Base-by-base conservation (phyloP, 2,329 filamentous ascomycete species). In the Aspergillus jensenii region DNA sequence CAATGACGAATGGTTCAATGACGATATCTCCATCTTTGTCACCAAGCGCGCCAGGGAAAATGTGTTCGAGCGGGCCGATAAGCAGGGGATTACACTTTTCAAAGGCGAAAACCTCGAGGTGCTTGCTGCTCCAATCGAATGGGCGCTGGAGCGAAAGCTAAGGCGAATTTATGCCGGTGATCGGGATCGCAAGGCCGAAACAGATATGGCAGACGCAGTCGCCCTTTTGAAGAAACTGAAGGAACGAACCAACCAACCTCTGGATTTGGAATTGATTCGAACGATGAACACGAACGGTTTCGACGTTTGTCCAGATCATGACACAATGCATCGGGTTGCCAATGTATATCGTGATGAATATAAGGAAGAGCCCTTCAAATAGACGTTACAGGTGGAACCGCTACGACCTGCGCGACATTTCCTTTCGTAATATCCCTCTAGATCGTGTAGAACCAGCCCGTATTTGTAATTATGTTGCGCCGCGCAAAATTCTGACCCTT, bases 121-220 rank as follows among this genome's bases (percentile, higher is more conserved):
- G n/a, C 64, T 72, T 15, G 71, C 71, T 1, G 69, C 64, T 8
- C 71, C 71, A 15, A 55, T 74, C 17, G 66, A 74, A 52, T 74
- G 71, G 71, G 68, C 71, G 1, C 62, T 74, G 4, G 71, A 74
- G 56, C 62, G 69, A 6, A 74, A 74, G 44, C 31, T 74, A 41
- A 60, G 71, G 43, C 59, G 72, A 17, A 70, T 74, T 31, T 63
- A 71, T 50, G 55, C 59, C 21, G 62, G 53, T 7, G 46, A 60
- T 4, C 59, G 62, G 9, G 62, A 61, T 4, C 55, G 65, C 2
- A 73, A 72, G 51, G 58, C 61, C 4, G 63, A 61, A 9, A 55
- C 63, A 7, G 71, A 73, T 60, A 59, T 71, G 44, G 58, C 52
- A n/a, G 70, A 74, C 52, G 68, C 65, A 6, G 23, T 73, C 19